Base-by-base conservation (phyloP, 345 rosid genomes). In the Brassica nigra region DNA sequence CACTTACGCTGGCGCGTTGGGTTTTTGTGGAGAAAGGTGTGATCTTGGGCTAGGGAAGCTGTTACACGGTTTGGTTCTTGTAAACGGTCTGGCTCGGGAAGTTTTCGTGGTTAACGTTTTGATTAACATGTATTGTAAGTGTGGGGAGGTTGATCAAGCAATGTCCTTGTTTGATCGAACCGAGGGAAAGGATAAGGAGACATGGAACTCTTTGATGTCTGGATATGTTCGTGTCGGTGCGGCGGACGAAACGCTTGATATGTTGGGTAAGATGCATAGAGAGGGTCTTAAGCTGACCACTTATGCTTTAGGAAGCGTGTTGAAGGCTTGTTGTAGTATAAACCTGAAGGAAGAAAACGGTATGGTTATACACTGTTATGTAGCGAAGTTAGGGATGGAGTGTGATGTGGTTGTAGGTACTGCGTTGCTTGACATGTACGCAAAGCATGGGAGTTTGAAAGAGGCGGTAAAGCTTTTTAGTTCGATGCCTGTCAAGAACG, bases 151-250 rank as follows among this genome's bases (percentile, higher is more conserved):
- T 64, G 83, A 86, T 47, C 86, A 73, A 55, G 88, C 89, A 8
- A 80, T 81, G 84, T 54, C 76, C 20, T 73, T 88, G 62, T 86
- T 88, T 71, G 86, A 88, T 70, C 65, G 39, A 34, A 82, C 78
- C n/a, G 39, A 68, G 20, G 87, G 71, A 62, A 73, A 76, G 81
- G 87, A 88, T 75, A 75, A 54, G 11, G 75, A 85, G 71, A 82
- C 88, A 29, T 88, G 89, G 91, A 88, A 86, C 62, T 80, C 91
- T 69, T 69, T 86, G 85, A 88, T 88, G 57, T 80, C 88, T 1
- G 87, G 86, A 16, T 85, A 77, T 75, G 85, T 79, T 42, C 61
- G 85, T 58, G n/a, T 78, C 42, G 85, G 89, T 71, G 84, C 68
- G 44, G 79, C 36, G 14, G 79, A 73, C 61, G 84, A 88, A 73